Evolutionary conservation across 2,329 filamentous ascomycete species (phyloP), one percentile per base, ranked within the genome.

Genomic region (Pseudogymnoascus sp.): DNA sequence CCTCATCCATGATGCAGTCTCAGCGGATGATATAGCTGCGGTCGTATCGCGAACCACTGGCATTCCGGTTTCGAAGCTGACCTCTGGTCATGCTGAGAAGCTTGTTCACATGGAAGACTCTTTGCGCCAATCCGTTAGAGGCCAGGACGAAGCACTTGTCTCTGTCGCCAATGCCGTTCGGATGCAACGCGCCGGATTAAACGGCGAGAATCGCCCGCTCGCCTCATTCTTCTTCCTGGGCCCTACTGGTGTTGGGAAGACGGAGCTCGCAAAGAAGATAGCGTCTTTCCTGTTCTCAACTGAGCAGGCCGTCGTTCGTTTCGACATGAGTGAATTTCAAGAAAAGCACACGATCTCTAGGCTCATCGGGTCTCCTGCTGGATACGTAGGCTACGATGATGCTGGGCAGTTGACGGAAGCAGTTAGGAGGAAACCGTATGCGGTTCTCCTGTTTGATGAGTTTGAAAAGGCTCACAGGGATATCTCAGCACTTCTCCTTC

Each of bases 171-270:
- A 97, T 70, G 94, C 94, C 0, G 93, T 99, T 7, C 86, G 94
- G 18, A 88, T 97, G 79, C 94, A 97, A 74, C 84, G 94, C 65
- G 94, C 94, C 7, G 94, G 94, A 1, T 79, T 97, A 7, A 95
- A 89, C 63, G 91, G 91, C 34, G 91, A 97, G 69, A 96, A 97
- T 73, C 82, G 91, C 0, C 94, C 94, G 0, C 80, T 96, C 5
- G 94, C 93, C 0, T 95, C 89, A 0, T 97, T 97, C 78, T 97
- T 97, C 87, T 97, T 97, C 82, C 82, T 97, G 3, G 94, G 94
- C 0, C 94, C 94, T 4, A 97, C 94, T 0, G 94, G 94, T 70
- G 93, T 97, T 16, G 94, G 94, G 62, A 99, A 97, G 78, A 99
- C 94, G 2, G 92, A 97, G 71, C 84, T 97, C 1, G 96, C 92